Conservation (phyloP, 805 yeast species). For the Candida rishiriensis region DNA sequence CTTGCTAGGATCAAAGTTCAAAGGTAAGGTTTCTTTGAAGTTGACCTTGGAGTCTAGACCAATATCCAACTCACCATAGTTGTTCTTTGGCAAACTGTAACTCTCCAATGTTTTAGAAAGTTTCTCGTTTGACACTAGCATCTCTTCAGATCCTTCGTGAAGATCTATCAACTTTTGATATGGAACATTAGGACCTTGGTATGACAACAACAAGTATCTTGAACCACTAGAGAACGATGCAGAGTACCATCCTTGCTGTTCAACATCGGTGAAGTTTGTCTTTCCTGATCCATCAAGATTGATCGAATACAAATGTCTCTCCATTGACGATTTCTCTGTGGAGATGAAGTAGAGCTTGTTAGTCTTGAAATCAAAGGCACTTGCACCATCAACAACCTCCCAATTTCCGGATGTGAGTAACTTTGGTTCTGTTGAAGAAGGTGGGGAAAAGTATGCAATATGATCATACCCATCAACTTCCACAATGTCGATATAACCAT, state of each 20-base stretch:
- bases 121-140: conserved; percentile 43
- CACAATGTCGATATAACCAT: conserved; percentile 81
- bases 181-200: conserved; percentile 78
- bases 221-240: conserved; percentile 79
- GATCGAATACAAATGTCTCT: conserved; percentile 78
- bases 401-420: conserved; percentile 74
- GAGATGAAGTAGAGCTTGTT: conserved; percentile 63
- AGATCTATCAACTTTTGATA: conserved; percentile 67
- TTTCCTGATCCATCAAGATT: conserved; percentile 45
- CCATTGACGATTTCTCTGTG: conserved; percentile 73
- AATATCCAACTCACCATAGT: conserved; percentile 49
- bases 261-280: conserved; percentile 44
- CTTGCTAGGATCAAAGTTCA: conserved; percentile 52
- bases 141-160: conserved; percentile 34
- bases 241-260: conserved; percentile 58
- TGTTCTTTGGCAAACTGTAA: conserved; percentile 55
- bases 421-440: conserved; percentile 47
- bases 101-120: conserved; percentile 34
- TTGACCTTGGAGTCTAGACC: conserved; percentile 39
- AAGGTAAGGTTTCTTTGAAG: conserved; percentile 73
- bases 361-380: conserved; percentile 51
- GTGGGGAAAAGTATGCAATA: conserved; percentile 79
- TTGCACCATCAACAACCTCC: conserved; percentile 82
- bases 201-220: conserved; percentile 63
- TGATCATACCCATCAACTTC: conserved; percentile 63